A percentile compares a stretch with the other conserved stretches of the same genome.
phyloP scores from a whole-genome alignment of 2,329 filamentous ascomycete species.

The Kalaharituber pfeilii region DNA sequence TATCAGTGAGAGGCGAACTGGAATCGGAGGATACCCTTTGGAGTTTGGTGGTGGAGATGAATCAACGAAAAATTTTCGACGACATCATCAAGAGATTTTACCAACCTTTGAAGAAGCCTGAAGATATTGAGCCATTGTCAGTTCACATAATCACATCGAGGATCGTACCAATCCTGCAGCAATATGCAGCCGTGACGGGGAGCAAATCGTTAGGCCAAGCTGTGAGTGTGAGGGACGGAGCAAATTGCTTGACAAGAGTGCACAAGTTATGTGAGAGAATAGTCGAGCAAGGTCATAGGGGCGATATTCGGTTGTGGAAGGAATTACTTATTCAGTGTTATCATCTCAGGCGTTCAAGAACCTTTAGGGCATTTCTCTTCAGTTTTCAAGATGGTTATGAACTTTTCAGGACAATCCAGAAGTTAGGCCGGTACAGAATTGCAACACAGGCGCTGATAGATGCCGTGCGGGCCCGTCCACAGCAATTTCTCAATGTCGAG shows the following conservation, averaged over 20 bases:
- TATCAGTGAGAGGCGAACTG: not conserved
- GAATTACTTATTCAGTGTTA: not conserved
- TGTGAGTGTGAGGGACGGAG: not conserved
- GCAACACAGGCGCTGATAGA: constrained; percentile 21
- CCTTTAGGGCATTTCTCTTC: not conserved
- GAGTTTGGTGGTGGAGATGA: not conserved
- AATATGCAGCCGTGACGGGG: not conserved
- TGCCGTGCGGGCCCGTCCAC: constrained; percentile 18
- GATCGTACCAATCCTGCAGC: not conserved
- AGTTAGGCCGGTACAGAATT: constrained; percentile 24
- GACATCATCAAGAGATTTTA: not conserved
- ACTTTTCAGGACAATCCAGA: constrained; percentile 22
- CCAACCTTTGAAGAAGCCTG: not conserved
- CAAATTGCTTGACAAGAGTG: not conserved
- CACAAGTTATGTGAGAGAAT: not conserved
- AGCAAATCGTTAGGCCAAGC: not conserved
- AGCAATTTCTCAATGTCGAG: constrained; percentile 20
- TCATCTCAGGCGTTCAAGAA: not conserved
- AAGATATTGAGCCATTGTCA: not conserved
- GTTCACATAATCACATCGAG: not conserved
- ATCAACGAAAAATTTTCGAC: not conserved
- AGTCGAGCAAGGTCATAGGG: not conserved
- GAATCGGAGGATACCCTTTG: not conserved
- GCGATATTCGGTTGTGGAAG: not conserved
- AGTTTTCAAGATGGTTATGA: not conserved